These are phyloP conservation scores for Aspergillus alliaceus DNA, from an alignment of 2,329 filamentous ascomycete species.

Conservation along the genomic window DNA sequence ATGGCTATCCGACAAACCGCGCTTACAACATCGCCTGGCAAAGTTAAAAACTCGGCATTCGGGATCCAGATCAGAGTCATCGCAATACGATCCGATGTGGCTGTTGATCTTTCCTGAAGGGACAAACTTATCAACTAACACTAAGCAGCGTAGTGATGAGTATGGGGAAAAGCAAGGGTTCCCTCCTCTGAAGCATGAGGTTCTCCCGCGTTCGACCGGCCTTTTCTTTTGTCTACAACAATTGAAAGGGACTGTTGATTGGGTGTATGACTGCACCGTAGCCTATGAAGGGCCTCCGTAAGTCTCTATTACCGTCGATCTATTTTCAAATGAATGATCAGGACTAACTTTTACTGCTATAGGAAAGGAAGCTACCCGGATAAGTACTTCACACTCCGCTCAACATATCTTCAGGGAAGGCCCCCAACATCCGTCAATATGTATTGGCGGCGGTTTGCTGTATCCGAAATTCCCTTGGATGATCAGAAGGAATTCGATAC, in stretches of 20 bases:
- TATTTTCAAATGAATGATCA: not conserved
- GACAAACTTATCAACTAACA: slow-evolving; percentile 60
- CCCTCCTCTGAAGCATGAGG: slow-evolving; percentile 58
- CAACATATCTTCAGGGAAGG: slow-evolving; percentile 84
- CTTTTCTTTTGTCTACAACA: slow-evolving; percentile 63
- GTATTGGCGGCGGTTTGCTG: slow-evolving; percentile 84
- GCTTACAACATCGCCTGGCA: slow-evolving; percentile 57
- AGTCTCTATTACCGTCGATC: slow-evolving; percentile 42
- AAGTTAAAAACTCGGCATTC: slow-evolving; percentile 53
- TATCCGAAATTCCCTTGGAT: slow-evolving; percentile 78
- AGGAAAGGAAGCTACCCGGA: slow-evolving; percentile 84
- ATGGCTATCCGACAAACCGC: slow-evolving; percentile 62
- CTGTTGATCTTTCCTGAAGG: slow-evolving; percentile 66
- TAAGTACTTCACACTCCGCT: slow-evolving; percentile 80
- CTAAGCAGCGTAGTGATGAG: slow-evolving; percentile 55
- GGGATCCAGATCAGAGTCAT: slow-evolving; percentile 48
- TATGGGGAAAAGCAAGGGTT: slow-evolving; percentile 60
- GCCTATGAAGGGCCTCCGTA: slow-evolving; percentile 92
- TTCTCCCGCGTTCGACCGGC: slow-evolving; percentile 63
- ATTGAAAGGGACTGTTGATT: slow-evolving; percentile 59
- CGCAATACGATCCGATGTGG: slow-evolving; percentile 64
- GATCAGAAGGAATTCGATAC: slow-evolving; percentile 72
- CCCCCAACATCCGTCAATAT: slow-evolving; percentile 95
- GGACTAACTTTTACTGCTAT: slow-evolving; percentile 9
- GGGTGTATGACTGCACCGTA: slow-evolving; percentile 77